Conservation (phyloP, 225 moss, liverwort and hornwort genomes). For the Anthoceros angustus region DNA sequence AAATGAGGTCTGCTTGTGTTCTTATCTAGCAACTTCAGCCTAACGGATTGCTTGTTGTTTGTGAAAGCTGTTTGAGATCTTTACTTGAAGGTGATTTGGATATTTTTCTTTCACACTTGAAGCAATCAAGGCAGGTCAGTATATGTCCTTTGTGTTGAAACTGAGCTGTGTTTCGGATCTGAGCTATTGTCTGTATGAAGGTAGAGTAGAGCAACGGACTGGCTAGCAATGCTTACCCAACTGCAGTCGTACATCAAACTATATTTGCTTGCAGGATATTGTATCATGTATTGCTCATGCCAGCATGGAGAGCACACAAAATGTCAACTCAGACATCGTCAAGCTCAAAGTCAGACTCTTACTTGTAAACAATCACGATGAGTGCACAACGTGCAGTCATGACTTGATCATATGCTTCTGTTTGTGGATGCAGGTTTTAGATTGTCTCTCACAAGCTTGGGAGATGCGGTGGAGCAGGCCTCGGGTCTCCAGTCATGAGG, state of each 20-base stretch:
- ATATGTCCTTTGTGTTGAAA: too few relatives aligned
- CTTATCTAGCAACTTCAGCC: too few relatives aligned
- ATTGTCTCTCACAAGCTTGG: constrained; percentile 80
- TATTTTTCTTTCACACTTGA: constrained; percentile 49
- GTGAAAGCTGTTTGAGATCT: constrained; percentile 50
- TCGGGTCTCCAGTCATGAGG: constrained; percentile 7
- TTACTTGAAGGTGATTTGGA: constrained; percentile 76
- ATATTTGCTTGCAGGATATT: constrained; percentile 36
- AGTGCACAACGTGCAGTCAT: background rate
- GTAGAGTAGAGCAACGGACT: background rate
- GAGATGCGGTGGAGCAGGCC: constrained; percentile 77
- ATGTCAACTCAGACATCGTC: constrained; percentile 87
- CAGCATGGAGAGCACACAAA: constrained; percentile 96
- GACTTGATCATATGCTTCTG: background rate
- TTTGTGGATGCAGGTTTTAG: constrained; percentile 41
- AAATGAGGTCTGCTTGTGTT: too few relatives aligned
- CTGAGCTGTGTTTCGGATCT: background rate
- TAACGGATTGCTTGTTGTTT: background rate
- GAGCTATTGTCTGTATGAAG: background rate
- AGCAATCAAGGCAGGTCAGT: constrained; percentile 63
- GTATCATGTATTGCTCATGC: constrained; percentile 62
- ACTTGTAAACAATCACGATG: background rate
- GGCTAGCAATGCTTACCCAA: background rate
- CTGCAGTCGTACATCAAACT: background rate
- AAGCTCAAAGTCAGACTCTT: constrained; percentile 59